Evolutionary conservation across 441 rosid genomes (phyloP).

Genomic region (Macaranga tanarius): DNA sequence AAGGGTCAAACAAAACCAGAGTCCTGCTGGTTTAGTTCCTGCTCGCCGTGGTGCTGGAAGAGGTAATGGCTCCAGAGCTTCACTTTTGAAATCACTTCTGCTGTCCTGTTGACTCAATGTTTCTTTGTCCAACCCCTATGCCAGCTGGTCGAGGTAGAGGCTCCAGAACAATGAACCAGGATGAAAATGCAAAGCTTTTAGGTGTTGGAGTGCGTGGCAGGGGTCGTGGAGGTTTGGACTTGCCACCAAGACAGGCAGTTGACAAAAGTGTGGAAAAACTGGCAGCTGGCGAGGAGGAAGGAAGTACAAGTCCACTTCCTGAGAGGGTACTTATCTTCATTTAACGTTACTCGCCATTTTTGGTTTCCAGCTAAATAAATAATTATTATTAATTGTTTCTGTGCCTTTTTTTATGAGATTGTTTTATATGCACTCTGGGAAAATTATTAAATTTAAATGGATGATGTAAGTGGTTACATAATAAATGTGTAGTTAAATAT

Average conservation of each 20-base stretch:
- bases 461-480: background rate
- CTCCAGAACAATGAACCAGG: conserved; percentile 38
- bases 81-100: conserved; percentile 18
- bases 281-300: conserved; percentile 49
- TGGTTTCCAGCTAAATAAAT: background rate
- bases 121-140: conserved; percentile 18
- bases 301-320: conserved; percentile 53
- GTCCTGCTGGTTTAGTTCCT: conserved; percentile 36
- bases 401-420: background rate
- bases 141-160: conserved; percentile 49
- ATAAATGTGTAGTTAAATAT: background rate
- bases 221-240: conserved; percentile 31
- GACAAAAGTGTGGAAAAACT: conserved; percentile 49
- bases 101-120: conserved; percentile 17
- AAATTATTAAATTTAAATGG: background rate
- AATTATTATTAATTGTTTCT: background rate
- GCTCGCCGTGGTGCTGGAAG: conserved; percentile 36
- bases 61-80: conserved; percentile 30
- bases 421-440: background rate
- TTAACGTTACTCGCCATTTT: background rate
- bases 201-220: conserved; percentile 35
- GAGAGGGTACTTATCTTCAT: conserved; percentile 45
- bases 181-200: conserved; percentile 35
- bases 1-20: conserved; percentile 43
- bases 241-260: conserved; percentile 34